Evolutionary conservation across 208 protist species (phyloP).

Genomic region (Spongospora subterranea): DNA sequence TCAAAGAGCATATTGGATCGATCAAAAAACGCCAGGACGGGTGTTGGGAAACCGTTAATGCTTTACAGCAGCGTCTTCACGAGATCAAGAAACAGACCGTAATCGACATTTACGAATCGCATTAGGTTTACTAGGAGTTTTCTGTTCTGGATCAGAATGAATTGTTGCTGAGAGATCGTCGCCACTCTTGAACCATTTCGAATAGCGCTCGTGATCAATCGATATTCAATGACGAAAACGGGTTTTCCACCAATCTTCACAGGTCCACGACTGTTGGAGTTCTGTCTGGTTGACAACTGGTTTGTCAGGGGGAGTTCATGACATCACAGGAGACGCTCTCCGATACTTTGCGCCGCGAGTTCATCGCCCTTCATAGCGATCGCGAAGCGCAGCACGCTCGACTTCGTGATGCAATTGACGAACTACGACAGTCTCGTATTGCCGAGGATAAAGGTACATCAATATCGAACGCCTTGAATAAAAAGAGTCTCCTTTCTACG

Average conservation of each 20-base stretch:
- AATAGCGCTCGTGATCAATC: no score
- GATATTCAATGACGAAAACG: no score
- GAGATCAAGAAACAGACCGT: not conserved
- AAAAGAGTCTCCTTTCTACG: not conserved
- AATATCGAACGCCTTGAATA: not conserved
- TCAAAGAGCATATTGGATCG: not conserved
- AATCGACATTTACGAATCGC: not conserved
- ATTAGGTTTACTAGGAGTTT: no score
- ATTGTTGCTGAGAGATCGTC: not conserved
- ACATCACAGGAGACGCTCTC: not conserved
- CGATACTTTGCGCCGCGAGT: not conserved
- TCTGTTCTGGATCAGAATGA: not conserved
- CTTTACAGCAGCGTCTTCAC: not conserved
- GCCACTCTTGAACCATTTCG: no score
- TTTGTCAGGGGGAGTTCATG: not conserved
- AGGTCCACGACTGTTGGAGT: no score
- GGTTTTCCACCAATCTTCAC: no score
- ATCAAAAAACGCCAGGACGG: constrained; percentile 20
- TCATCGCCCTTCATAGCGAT: not conserved
- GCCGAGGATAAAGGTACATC: not conserved
- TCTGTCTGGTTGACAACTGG: no score
- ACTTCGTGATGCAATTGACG: not conserved
- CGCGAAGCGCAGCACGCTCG: not conserved
- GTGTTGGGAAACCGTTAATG: not conserved
- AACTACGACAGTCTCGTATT: not conserved